Evolutionary conservation across 352 stramenopile genomes (phyloP).

Genomic region (Phytophthora melonis): DNA sequence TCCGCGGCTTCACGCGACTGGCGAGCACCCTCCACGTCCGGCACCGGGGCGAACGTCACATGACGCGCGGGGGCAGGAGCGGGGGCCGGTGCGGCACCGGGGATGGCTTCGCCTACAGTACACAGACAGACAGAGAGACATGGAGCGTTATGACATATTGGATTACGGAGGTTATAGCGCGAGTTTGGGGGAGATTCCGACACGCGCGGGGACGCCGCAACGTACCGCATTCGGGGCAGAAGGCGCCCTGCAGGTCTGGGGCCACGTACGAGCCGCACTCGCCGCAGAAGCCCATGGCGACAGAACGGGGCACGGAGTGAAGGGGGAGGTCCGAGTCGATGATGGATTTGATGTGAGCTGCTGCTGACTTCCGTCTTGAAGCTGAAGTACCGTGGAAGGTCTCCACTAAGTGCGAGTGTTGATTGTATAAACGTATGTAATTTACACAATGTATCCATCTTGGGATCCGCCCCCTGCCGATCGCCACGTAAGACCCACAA

Average conservation of each 20-base stretch:
- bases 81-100: conserved; percentile 19
- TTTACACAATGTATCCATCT: neutral
- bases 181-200: neutral
- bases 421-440: neutral
- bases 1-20: conserved; percentile 62
- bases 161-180: conserved; percentile 10
- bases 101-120: conserved; percentile 34
- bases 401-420: neutral
- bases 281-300: conserved; percentile 83
- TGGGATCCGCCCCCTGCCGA: neutral
- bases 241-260: conserved; percentile 62
- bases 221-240: conserved; percentile 83
- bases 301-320: neutral
- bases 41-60: conserved; percentile 29
- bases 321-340: neutral
- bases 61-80: conserved; percentile 18
- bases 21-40: conserved; percentile 38
- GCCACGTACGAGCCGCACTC: conserved; percentile 77
- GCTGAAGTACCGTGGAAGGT: neutral
- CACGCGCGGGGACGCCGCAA: conserved; percentile 14
- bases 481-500: neutral
- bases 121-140: neutral
- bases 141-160: conserved; percentile 13
- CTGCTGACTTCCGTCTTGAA: conserved; percentile 8
- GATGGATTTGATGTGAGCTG: neutral